phyloP scores from a whole-genome alignment of 2,329 filamentous ascomycete species.

The Aspergillus vadensis region DNA sequence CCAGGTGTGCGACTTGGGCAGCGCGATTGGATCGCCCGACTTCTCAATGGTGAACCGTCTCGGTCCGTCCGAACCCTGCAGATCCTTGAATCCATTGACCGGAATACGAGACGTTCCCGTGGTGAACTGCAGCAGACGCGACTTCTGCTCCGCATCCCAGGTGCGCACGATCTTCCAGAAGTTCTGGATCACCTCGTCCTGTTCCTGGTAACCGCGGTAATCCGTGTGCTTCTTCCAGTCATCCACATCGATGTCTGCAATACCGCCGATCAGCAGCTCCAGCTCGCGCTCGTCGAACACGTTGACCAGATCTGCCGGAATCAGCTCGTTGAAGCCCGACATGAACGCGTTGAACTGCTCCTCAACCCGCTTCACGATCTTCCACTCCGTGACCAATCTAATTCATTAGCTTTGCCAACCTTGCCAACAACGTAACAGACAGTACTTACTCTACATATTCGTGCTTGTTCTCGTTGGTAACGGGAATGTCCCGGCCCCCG shows the following conservation, averaged over 20 bases:
- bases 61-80: slow-evolving; percentile 94
- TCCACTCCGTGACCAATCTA: slow-evolving; percentile 95
- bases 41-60: slow-evolving; percentile 98
- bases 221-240: slow-evolving; percentile 99
- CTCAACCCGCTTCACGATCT: slow-evolving; percentile 96
- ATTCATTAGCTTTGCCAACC: slow-evolving; percentile 3
- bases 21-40: slow-evolving; percentile 82
- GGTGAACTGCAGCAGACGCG: slow-evolving; percentile 90
- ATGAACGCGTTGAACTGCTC: slow-evolving; percentile 99
- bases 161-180: slow-evolving; percentile 96
- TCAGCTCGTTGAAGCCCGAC: slow-evolving; percentile 95
- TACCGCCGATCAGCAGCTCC: slow-evolving; percentile 94
- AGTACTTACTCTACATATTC: slow-evolving; percentile 85
- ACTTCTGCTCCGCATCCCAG: slow-evolving; percentile 99
- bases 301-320: slow-evolving; percentile 93
- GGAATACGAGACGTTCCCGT: slow-evolving; percentile 97
- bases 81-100: slow-evolving; percentile 98
- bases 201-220: slow-evolving; percentile 97
- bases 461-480: slow-evolving; percentile 98
- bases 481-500: slow-evolving; percentile 84
- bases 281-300: slow-evolving; percentile 98
- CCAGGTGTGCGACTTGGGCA: slow-evolving; percentile 98
- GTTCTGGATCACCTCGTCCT: slow-evolving; percentile 94
- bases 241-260: slow-evolving; percentile 99
- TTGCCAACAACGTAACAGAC: not conserved